Base-by-base conservation (phyloP, 192 early-diverging fungal genomes). In the Spizellomyces sp. region DNA sequence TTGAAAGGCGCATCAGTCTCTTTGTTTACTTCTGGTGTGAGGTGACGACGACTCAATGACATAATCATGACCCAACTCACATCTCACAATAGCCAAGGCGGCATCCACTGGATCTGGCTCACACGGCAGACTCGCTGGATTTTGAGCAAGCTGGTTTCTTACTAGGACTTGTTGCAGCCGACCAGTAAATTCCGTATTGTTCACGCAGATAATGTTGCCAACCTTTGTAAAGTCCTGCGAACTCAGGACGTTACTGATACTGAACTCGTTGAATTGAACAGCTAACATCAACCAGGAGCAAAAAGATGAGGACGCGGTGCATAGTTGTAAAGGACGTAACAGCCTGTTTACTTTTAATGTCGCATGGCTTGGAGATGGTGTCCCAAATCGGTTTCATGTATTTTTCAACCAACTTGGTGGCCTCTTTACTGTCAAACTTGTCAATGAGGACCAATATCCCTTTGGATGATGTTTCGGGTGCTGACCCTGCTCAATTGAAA, bases 61-160 rank as follows among this genome's bases (percentile, higher is more conserved):
- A n/a, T n/a, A 19, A 56, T 56, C 54, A 56, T 56, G 54, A 56
- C 54, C 50, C 44, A 5, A 62, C 77, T 80, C 69, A 84, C 84
- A 80, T 84, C 77, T 76, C 8, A 84, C 45, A 45, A 86, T 74
- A 3, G 70, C 64, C 44, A 86, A 54, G 6, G 84, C 84, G 9
- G 80, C 79, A 65, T 86, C 84, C 6, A 84, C 80, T 7, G 81
- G 81, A 79, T 86, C 81, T 12, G 52, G 54, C 41, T 86, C 84
- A 9, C 62, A 61, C 6, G 63, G 61, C 27, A 86, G 59, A 55
- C 42, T 52, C 58, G 52, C 65, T 66, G 84, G 84, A 22, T 75
- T 76, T 42, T 61, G 46, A 9, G 62, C 70, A 63, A 75, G 70
- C 58, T 68, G 69, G 50, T 81, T 79, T 36, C 82, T 56, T n/a